phyloP scores from a whole-genome alignment of 345 rosid species.

The Arabis hirsuta region DNA sequence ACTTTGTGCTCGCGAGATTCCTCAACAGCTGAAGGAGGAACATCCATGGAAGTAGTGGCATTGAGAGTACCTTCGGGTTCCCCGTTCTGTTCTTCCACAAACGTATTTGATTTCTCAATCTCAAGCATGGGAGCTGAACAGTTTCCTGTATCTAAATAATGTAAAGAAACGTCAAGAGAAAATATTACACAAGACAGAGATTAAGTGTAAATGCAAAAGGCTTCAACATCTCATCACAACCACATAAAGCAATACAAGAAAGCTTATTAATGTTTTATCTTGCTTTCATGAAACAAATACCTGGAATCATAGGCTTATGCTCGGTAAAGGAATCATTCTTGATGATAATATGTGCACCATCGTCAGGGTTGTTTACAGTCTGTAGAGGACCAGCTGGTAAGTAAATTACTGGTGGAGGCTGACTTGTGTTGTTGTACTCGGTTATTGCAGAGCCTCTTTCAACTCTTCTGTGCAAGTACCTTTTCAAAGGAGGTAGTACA shows the following conservation, averaged over 20 bases:
- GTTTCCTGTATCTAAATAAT: conserved; percentile 33
- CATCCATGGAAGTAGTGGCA: neutral
- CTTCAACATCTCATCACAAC: conserved; percentile 12
- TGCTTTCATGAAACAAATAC: neutral
- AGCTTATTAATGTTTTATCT: neutral
- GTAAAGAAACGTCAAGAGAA: conserved; percentile 34
- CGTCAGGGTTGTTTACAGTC: neutral
- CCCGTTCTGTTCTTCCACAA: conserved; percentile 17
- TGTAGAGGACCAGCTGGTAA: neutral
- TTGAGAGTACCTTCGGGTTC: neutral
- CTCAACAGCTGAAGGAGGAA: neutral
- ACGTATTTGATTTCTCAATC: conserved; percentile 36
- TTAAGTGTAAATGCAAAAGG: neutral
- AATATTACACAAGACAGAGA: neutral
- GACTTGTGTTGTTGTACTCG: conserved; percentile 3
- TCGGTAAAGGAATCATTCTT: conserved; percentile 8
- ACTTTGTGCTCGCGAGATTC: neutral
- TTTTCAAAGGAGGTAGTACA: conserved; percentile 27
- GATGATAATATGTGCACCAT: neutral
- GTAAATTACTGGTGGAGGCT: neutral
- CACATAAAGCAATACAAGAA: neutral
- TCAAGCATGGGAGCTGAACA: conserved; percentile 35
- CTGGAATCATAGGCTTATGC: conserved; percentile 30
- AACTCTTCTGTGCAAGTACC: conserved; percentile 13
- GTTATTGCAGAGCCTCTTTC: conserved; percentile 3